Evolutionary conservation across 148 eudicot species (phyloP), one percentile per base, ranked within the genome.

Genomic region (Diospyros lotus): DNA sequence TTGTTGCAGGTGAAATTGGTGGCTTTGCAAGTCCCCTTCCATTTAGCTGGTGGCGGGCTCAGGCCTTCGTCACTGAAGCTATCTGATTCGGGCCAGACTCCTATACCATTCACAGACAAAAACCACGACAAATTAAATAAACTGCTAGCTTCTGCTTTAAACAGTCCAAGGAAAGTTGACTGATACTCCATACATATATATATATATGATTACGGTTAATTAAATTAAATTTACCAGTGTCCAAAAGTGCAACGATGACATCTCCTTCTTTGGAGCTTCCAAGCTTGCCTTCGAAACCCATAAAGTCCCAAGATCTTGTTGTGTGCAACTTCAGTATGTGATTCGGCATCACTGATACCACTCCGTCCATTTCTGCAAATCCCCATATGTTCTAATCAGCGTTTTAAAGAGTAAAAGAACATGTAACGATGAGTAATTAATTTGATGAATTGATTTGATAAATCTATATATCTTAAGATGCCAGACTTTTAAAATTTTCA

Each of bases 1-100:
- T 77, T 77, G 71, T 64, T 78, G 58, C 80, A 78, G 72, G 75
- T 78, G 76, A 78, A 72, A 58, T 78, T 78, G 28, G 28, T 28
- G 28, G 72, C 66, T 39, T 59, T 55, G 75, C 80, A 78, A 50
- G 28, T n/a, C 9, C 80, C 80, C 7, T 78, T 72, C 80, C 80
- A 78, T 58, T 18, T 64, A 1, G 80, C 58, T 9, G 80, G 80
- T 45, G 76, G 80, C 40, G 72, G 59, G 48, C 75, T 51, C 44
- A 77, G n/a, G 1, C 44, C 44, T 12, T 56, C 14, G 58, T 77
- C 75, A 4, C 43, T 77, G 69, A 77, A 77, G 58, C 77, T 74
- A 7, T 74, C 77, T 1, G 77, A 17, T 58, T 75, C 77, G 2
- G 77, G 77, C 77, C 77, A 75, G 55, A 66, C 12, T 53, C 77